Percentiles rank a stretch among this genome's conserved stretches.
Conservation (phyloP, 768 basidiomycete genomes). For the Hericium alpestre region DNA sequence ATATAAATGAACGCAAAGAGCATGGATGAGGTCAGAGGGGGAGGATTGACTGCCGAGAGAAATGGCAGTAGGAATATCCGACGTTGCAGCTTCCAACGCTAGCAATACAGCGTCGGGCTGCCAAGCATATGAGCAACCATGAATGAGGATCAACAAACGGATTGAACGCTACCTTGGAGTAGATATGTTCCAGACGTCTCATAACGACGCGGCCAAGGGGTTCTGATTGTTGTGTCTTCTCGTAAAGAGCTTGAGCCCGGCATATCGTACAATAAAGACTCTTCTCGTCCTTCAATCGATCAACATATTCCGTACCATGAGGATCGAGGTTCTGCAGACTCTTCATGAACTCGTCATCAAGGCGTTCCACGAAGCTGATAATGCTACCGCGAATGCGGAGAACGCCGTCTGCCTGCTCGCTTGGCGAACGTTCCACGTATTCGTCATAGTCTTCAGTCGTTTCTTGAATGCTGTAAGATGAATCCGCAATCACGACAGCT, state of each 20-base stretch:
- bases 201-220: constrained; percentile 82
- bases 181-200: constrained; percentile 94
- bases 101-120: constrained; percentile 90
- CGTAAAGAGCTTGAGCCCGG: constrained; percentile 86
- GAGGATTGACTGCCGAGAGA: constrained; percentile 43
- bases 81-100: constrained; percentile 67
- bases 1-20: constrained; percentile 88
- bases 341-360: constrained; percentile 97
- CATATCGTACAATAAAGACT: constrained; percentile 89
- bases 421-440: constrained; percentile 68
- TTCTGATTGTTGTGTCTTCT: constrained; percentile 65
- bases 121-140: constrained; percentile 7
- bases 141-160: neutral
- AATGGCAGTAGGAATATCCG: constrained; percentile 53
- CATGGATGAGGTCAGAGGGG: constrained; percentile 74
- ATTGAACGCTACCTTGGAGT: constrained; percentile 68
- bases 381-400: constrained; percentile 91
- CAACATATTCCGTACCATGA: constrained; percentile 98
- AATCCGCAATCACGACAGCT: constrained; percentile 60
- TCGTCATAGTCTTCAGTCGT: constrained; percentile 89
- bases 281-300: constrained; percentile 92
- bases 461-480: constrained; percentile 77
- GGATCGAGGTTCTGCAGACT: constrained; percentile 97
- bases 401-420: constrained; percentile 54
- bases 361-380: constrained; percentile 89